phyloP scores from a whole-genome alignment of 441 rosid genomes.

The Populus hybrid region DNA sequence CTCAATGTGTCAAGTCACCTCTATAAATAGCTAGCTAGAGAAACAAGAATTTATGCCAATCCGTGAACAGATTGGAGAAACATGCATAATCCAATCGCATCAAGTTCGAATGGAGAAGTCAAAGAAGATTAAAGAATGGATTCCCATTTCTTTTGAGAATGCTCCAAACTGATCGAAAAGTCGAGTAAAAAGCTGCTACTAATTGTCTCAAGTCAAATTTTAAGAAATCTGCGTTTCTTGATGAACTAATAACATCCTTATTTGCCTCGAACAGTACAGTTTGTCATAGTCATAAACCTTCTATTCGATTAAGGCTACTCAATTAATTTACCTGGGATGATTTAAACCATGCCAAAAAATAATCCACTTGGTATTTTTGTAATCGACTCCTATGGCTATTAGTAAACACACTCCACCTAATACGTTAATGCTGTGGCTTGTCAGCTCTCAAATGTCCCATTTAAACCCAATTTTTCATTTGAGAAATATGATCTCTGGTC shows the following conservation, averaged over 20 bases:
- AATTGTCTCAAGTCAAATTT: not conserved
- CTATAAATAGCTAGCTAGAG: not conserved
- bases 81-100: not conserved
- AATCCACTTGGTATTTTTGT: not conserved
- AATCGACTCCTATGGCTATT: not conserved
- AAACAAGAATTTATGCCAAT: not conserved
- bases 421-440: constrained; percentile 17
- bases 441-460: constrained; percentile 10
- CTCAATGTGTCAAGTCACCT: not conserved
- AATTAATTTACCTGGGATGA: not conserved
- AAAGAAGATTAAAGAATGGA: not conserved
- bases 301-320: not conserved
- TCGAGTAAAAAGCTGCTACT: no score
- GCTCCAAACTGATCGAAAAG: no score
- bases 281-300: not conserved
- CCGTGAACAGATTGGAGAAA: not conserved
- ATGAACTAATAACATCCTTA: not conserved
- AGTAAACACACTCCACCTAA: not conserved
- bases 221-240: not conserved
- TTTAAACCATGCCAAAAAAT: not conserved
- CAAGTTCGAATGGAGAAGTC: not conserved
- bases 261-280: not conserved
- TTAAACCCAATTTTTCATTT: not conserved
- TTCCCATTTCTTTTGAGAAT: no score
- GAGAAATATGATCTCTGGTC: not conserved